Conservation (phyloP, 495 filamentous ascomycete genomes). For the Letharia lupina region DNA sequence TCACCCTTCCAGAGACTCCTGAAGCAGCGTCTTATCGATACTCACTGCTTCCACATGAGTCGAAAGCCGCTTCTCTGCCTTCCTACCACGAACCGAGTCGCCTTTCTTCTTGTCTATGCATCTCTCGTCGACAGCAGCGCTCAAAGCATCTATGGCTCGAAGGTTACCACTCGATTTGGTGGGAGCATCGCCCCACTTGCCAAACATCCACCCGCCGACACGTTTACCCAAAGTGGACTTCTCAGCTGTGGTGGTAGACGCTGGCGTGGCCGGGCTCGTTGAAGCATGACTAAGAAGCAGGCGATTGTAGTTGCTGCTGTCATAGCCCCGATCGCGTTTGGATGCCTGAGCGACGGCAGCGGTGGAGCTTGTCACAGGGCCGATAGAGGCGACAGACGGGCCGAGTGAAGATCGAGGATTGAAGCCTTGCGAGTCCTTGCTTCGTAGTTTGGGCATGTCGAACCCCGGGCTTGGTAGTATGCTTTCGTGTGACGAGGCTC, state of each 20-base stretch:
- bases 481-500: constrained; percentile 43
- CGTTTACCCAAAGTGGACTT: constrained; percentile 38
- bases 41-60: constrained; percentile 17
- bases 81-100: neutral
- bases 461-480: constrained; percentile 43
- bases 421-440: constrained; percentile 18
- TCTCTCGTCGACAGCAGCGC: constrained; percentile 9
- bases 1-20: constrained; percentile 18
- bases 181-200: constrained; percentile 45
- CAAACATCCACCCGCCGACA: constrained; percentile 49
- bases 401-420: constrained; percentile 31
- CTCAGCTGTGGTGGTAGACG: constrained; percentile 16
- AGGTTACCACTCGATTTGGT: constrained; percentile 25
- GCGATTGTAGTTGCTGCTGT: constrained; percentile 24
- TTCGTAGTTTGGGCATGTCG: constrained; percentile 38
- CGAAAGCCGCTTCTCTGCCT: constrained; percentile 6
- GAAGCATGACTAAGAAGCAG: constrained; percentile 13
- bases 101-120: neutral
- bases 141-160: constrained; percentile 15
- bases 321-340: constrained; percentile 15
- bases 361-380: constrained; percentile 39
- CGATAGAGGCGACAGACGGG: constrained; percentile 31
- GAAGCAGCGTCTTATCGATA: constrained; percentile 15
- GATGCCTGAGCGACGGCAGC: constrained; percentile 25
- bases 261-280: constrained; percentile 6